Base-by-base conservation (phyloP, 352 stramenopile genomes). In the Globisporangium carolinianum region DNA sequence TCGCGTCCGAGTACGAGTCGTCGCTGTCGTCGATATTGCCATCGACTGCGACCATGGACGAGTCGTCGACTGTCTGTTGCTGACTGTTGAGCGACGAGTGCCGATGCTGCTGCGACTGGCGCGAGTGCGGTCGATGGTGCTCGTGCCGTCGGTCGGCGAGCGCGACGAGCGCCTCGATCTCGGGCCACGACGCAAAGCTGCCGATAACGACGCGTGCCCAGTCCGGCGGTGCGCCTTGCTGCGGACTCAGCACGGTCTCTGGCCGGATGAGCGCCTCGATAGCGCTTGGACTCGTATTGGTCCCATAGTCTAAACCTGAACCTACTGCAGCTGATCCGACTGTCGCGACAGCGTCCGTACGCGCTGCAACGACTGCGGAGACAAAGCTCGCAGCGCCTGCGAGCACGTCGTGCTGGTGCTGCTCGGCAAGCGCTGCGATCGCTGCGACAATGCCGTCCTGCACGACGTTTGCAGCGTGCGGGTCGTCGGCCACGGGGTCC, bases 381-480 rank as follows among this genome's bases (percentile, higher is more conserved):
- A 76, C 14, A 55, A 64, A 66, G 52, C 66, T 67, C 1, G 68
- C 65, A 7, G 65, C 77, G 8, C 72, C 55, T 12, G 72, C 32
- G 4, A 87, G 66, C 24, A 87, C 51, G 39, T 88, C 77, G 10
- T 79, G 64, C 45, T 86, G 73, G 47, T 88, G 77, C 15, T 72
- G 69, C 41, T 91, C 81, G n/a, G 70, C 71, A 17, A 91, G 61
- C 43, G 67, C 65, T 1, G 72, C 71, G 54, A 93, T 83, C 0
- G 79, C 79, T 0, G 72, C 61, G 5, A 94, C 79, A 32, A 91
- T 75, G 7, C 81, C 81, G 9, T 88, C 77, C 60, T 89, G 79
- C 47, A 86, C 67, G 53, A 93, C 79, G 36, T 76, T 88, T 41
- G 72, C 60, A 10, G 79, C 62, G 51, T 89, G 70, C 14, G 69